A percentile compares a stretch with the other conserved stretches of the same genome.
These are phyloP conservation scores for Fusarium sp. DNA, from an alignment of 2,329 filamentous ascomycete species.

Conservation along the genomic window DNA sequence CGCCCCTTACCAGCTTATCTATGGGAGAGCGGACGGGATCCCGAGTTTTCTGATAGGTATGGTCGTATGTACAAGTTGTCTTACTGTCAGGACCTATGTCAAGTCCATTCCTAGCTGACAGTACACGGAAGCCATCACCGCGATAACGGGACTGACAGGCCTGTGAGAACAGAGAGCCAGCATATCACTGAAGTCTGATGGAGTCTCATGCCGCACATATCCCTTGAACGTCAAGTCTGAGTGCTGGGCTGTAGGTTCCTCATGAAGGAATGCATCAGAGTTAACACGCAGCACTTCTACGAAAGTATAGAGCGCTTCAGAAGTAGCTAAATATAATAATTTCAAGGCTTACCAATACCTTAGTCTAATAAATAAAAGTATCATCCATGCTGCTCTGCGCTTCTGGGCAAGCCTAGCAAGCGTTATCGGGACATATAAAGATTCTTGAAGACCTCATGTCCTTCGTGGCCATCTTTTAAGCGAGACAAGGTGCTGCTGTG, in stretches of 20 bases:
- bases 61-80: background rate
- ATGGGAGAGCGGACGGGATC: background rate
- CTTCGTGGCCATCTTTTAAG: accelerated
- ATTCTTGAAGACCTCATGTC: background rate
- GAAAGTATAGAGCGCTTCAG: too few relatives aligned
- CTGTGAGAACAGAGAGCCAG: background rate
- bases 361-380: background rate
- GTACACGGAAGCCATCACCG: background rate
- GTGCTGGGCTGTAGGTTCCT: too few relatives aligned
- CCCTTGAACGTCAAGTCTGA: too few relatives aligned
- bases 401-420: background rate
- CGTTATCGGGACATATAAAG: background rate
- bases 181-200: background rate
- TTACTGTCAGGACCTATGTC: background rate
- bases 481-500: background rate
- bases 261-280: too few relatives aligned
- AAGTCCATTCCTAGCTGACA: accelerated
- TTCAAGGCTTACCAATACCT: too few relatives aligned
- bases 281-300: too few relatives aligned
- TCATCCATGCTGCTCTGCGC: background rate
- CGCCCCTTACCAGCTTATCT: too few relatives aligned
- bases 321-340: too few relatives aligned
- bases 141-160: background rate
- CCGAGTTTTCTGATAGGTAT: background rate
- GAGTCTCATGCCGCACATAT: too few relatives aligned